Evolutionary conservation across 331 rosid genomes (phyloP), one percentile per base, ranked within the genome.

Genomic region (Malus hybrid): DNA sequence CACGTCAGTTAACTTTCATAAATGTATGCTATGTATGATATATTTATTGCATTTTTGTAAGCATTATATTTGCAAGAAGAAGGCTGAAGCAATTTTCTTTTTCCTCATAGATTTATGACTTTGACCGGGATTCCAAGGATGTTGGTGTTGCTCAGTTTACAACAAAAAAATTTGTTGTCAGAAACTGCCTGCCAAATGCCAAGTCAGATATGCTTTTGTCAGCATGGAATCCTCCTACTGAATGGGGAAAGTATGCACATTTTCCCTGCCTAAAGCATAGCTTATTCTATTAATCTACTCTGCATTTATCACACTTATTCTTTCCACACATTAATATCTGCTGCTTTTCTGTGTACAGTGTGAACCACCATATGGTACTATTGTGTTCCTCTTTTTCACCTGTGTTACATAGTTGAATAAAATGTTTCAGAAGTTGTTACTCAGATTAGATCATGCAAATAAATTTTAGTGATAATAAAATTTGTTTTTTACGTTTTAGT

Each of bases 71-170:
- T 14, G 5, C 9, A 60, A 61, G 67, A 50, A 32, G 56, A 55
- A 64, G 71, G 69, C 85, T 85, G 65, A 90, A 77, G 36, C 18
- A 16, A 31, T 68, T 80, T 71, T 77, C 46, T 85, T 16, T 66
- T 76, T 79, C 62, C 63, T 48, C 67, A 72, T 85, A 95, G 99
- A 89, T 88, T 76, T 95, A 75, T 80, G 97, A 95, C 84, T 92
- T 95, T 57, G 97, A 95, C 78, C 99, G 97, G 48, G 99, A 95
- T 86, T 95, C 89, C 92, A 95, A 89, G 86, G 99, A 92, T 85
- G 93, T 95, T 4, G 97, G 97, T 18, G 90, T 95, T 83, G 97
- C 93, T 78, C 97, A 83, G 81, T 92, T 95, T 79, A 95, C 96
- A 62, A 90, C 99, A 65, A 95, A 92, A 84, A 88, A 74, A 85